Evolutionary conservation across 2,329 filamentous ascomycete species (phyloP).

Genomic region (Sporothrix schenckii): DNA sequence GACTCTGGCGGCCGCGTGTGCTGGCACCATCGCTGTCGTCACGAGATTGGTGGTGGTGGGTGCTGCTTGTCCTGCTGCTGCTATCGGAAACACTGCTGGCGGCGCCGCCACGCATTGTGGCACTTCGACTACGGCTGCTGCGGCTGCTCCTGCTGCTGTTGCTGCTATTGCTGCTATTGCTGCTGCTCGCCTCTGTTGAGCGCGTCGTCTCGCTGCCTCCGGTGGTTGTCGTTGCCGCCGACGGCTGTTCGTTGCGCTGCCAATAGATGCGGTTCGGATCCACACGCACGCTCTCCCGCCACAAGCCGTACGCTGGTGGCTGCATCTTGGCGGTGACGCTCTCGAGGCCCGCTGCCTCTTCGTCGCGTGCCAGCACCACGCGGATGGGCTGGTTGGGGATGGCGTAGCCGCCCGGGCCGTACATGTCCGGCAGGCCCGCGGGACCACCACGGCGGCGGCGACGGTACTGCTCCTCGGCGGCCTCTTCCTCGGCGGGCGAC

Average conservation of each 20-base stretch:
- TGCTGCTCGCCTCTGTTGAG: neutral
- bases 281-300: slow-evolving; percentile 80
- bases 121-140: slow-evolving; percentile 35
- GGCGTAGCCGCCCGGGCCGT: slow-evolving; percentile 65
- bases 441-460: slow-evolving; percentile 36
- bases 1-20: slow-evolving; percentile 32
- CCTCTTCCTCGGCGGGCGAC: slow-evolving; percentile 38
- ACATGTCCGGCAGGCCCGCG: slow-evolving; percentile 47
- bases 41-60: neutral
- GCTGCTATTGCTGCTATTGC: slow-evolving; percentile 12
- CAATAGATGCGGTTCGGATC: slow-evolving; percentile 82
- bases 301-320: slow-evolving; percentile 84
- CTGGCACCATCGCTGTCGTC: slow-evolving; percentile 35
- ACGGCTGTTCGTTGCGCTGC: slow-evolving; percentile 63
- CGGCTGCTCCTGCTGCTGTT: slow-evolving; percentile 35
- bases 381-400: slow-evolving; percentile 74
- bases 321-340: slow-evolving; percentile 60
- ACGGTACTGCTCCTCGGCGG: slow-evolving; percentile 41
- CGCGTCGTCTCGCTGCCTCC: neutral
- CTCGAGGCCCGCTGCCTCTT: slow-evolving; percentile 64
- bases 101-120: slow-evolving; percentile 22
- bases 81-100: slow-evolving; percentile 8
- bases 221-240: neutral
- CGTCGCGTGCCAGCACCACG: slow-evolving; percentile 73
- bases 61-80: neutral